Base-by-base conservation (phyloP, 371 early-diverging fungal genomes). In the Mortierella sp. region DNA sequence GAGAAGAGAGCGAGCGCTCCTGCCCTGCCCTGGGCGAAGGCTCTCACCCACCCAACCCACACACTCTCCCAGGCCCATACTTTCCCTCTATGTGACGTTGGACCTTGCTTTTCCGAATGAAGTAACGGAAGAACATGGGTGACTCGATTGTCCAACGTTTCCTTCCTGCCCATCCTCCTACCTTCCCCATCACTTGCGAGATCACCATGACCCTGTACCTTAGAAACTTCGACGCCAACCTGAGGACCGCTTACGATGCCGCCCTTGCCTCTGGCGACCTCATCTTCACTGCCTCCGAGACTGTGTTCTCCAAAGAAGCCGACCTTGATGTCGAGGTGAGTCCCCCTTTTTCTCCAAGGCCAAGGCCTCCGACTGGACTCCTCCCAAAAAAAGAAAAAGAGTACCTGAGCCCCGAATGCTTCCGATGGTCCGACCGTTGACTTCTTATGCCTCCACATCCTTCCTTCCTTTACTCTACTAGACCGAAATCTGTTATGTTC, bases 401-500 rank as follows among this genome's bases (percentile, higher is more conserved):
- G n/a, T 12, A 53, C 23, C 18, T 3, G 1, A 4, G 23, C 12
- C 53, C 11, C 9, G 19, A 9, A 53, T 53, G 21, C 12, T 37
- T 37, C 37, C 9, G 5, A 37, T 37, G 37, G 3, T 37, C 37
- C 9, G 37, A 37, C 37, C 23, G 11, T 23, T 9, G 53, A 12
- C 9, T 23, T 3, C 4, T 23, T 53, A 16, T 23, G 0, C 55
- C 7, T 37, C 14, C 6, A 46, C 43, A 21, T 14, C 16, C 11
- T 29, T 6, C 15, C 18, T 19, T 18, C 48, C 11, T n/a, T 18
- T 30, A 3, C 12, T n/a, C 28, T 11, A 19, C 28, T 37, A 85
- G 83, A 84, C 83, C 60, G 81, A 86, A 50, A 75, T 88, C 59
- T 82, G 81, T n/a, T 75, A 81, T 66, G 89, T 85, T 2, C 89